Base-by-base conservation (phyloP, 2,329 filamentous ascomycete species). In the Elsinoe australis region DNA sequence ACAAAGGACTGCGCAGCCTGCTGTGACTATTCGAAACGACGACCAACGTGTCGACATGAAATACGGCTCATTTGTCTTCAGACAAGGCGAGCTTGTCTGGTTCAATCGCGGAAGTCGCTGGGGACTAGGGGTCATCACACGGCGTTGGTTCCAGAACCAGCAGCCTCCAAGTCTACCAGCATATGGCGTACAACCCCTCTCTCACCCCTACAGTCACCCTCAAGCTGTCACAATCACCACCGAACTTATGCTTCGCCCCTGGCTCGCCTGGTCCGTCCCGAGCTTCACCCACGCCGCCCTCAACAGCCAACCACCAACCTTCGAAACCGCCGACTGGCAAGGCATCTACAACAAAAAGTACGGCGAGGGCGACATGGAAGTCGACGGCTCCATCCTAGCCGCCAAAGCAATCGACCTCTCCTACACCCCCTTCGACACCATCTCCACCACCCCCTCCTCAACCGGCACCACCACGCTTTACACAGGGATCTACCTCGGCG, bases 211-310 rank as follows among this genome's bases (percentile, higher is more conserved):
- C 17, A 9, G 19, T 9, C 51, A 42, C 14, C 50, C 36, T 22
- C 49, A 59, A 1, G 54, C 33, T 32, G 45, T 21, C n/a, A 54
- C 21, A 14, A 54, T 47, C 45, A 47, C 48, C n/a, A 56, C 64
- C 3, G 65, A 71, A 35, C 66, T 75, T 47, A 56, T 59, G 3
- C 63, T 79, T 29, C 68, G 76, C 29, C 76, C 76, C 0, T 79
- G 75, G 75, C 66, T 79, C 21, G 74, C 76, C 1, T 79, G 75
- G 75, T 75, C 71, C 44, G 70, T 74, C 9, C 76, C 76, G 1
- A 58, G 55, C n/a, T 73, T 71, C 49, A 76, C 73, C 2, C 67
- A 71, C 49, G 54, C 58, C 10, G 61, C 56, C 7, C 59, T 79
- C 3, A 69, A 70, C 44, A 61, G 65, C 14, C 59, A 67, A 15